Base-by-base conservation (phyloP, 805 yeast genomes). In the Candida multigemmis region DNA sequence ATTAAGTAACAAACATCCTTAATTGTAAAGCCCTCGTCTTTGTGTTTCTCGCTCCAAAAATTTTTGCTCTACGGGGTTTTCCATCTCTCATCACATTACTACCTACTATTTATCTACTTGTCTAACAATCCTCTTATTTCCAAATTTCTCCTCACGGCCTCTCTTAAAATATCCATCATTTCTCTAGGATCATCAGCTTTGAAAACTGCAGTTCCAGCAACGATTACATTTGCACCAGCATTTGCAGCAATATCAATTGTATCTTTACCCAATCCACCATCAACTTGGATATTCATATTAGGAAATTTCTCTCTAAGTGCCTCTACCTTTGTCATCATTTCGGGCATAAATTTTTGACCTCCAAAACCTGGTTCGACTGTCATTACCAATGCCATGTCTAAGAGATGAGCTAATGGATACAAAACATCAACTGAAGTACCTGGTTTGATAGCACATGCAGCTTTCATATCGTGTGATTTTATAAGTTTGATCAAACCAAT, bases 281-380 rank as follows among this genome's bases (percentile, higher is more conserved):
- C 98, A 12, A 91, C 98, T 60, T 91, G 89, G 41, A 91, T 83
- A 56, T 89, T 77, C 50, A 89, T 61, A 12, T 76, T 50, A 8
- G 96, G 96, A 53, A 67, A 85, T 44, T 65, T 69, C 20, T 50
- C 55, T 55, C 98, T 75, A 42, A 91, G 65, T 16, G 62, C 65
- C 41, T 74, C 78, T 25, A 89, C 97, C 58, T 89, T 89, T 36
- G 93, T 85, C 97, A 91, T 87, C 96, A 89, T 87, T 33, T 75
- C 83, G 12, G 74, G 61, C 96, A 84, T 86, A 65, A 91, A 91
- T 53, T 80, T 81, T 60, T 91, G 98, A 24, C 98, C 98, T 13
- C 98, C 98, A 51, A 91, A 89, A 1, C 98, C 98, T 9, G 98
- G 98, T 60, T 91, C 98, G 19, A 91, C 97, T 3, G 98, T 91